Evolutionary conservation across 805 yeast species (phyloP).

Genomic region (Nakazawaea sp.): DNA sequence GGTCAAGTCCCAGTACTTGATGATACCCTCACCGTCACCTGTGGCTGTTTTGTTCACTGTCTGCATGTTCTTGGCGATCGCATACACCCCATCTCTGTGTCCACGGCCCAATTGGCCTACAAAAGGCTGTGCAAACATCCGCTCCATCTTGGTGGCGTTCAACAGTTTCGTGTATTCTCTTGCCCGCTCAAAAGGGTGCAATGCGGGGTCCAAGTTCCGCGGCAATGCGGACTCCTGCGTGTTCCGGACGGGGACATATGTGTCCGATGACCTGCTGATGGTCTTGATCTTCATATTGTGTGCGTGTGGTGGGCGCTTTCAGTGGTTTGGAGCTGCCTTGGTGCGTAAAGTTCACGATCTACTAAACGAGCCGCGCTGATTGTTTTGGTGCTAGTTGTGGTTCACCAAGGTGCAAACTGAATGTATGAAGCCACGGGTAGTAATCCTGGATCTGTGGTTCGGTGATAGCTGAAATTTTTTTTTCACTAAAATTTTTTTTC

Average conservation of each 20-base stretch:
- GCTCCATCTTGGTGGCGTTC: conserved; percentile 90
- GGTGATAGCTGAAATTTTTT: too few species aligned
- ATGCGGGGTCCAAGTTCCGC: conserved; percentile 84
- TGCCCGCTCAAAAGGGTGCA: conserved; percentile 96
- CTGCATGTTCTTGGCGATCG: conserved; percentile 71
- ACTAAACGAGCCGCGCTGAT: background rate
- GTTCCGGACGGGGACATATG: conserved; percentile 86
- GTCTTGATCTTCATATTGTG: conserved; percentile 72
- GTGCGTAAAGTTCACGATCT: too few species aligned
- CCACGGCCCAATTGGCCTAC: conserved; percentile 93
- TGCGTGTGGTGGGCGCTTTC: background rate
- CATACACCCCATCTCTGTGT: conserved; percentile 90
- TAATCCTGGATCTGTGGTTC: too few species aligned
- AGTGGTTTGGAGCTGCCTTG: background rate
- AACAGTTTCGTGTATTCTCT: conserved; percentile 93
- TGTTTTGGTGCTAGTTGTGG: background rate
- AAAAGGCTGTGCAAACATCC: conserved; percentile 97
- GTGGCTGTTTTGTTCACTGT: conserved; percentile 73
- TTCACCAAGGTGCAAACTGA: too few species aligned
- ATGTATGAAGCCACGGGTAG: too few species aligned
- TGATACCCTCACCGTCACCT: conserved; percentile 92
- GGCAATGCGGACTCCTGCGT: conserved; percentile 85
- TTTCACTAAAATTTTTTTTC: too few species aligned
- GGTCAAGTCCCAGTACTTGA: conserved; percentile 90
- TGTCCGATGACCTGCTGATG: conserved; percentile 82